Evolutionary conservation across 148 eudicot genomes (phyloP), one percentile per base, ranked within the genome.

Genomic region (Cornus kousa): DNA sequence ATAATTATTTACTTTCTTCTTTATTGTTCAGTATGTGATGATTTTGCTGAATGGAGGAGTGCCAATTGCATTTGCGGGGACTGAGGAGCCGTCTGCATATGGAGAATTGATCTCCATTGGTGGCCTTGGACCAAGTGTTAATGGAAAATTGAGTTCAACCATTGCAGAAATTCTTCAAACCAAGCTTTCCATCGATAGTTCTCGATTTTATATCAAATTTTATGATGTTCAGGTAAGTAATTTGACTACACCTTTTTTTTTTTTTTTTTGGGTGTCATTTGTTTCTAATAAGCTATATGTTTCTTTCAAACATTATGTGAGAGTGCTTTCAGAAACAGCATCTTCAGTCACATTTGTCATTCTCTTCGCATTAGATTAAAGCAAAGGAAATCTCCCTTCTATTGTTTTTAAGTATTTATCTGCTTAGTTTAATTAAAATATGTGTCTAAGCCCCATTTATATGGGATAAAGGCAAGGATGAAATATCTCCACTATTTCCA

Each of bases 21-120:
- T 53, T 43, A 39, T 76, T 76, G n/a, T 79, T 60, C 83, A 95
- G 98, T 96, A 93, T 84, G 99, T 96, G 84, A 93, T 93, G 98
- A 86, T 96, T 67, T 76, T 93, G 84, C 82, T 96, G 73, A 92
- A 96, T 43, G 95, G 92, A 67, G 88, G 95, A 40, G 93, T 93
- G n/a, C 98, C 99, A 9, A 81, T 96, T 28, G 88, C 97, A 16
- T 96, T 93, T 85, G 97, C 90, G 31, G 99, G 97, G 39, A 93
- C 99, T 0, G 99, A 96, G 83, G 98, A 92, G 84, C 89, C 98
- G 32, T 91, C 98, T 57, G 99, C 99, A 53, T 96, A 96, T 70
- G 98, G 89, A 67, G 99, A 96, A 81, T 77, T 96, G 81, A 82
- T 93, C 78, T 96, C 99, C 76, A 90, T 96, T 57, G 97, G 98